Evolutionary conservation across 768 basidiomycete species (phyloP), one percentile per base, ranked within the genome.

Genomic region (Dendrothele bispora): DNA sequence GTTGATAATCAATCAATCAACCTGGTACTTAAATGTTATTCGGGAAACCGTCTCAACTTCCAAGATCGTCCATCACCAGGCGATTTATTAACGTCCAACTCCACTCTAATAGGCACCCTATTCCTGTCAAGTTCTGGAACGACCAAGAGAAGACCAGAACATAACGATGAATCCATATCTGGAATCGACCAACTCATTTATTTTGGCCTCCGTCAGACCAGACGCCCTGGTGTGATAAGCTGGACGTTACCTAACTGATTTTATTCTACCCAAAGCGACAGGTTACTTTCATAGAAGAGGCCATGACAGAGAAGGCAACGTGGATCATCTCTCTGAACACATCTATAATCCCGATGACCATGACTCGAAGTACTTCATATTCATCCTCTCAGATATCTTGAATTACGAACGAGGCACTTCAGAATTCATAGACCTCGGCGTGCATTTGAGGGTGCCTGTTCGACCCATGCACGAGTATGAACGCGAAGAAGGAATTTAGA

Each of bases 401-500:
- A 70, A 89, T 38, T 88, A 84, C 57, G 82, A 89, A 69, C 78
- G 0, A 63, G 58, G 4, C 69, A 73, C 22, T 10, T 70, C 73
- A 15, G 68, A 73, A 35, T 60, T 84, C 53, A 65, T 83, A 0
- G 69, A 77, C 2, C 69, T 84, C 5, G 68, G 67, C 25, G 69
- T 7, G 55, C 68, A 15, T 69, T 83, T 37, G 75, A 78, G 49
- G 86, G 75, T 4, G 80, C 53, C 62, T n/a, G 78, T 80, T 1
- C 55, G 61, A 10, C 69, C 82, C 0, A 66, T 67, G 27, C 75
- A 73, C 37, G 67, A 69, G 14, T 68, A 73, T 32, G 82, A 84
- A 4, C 85, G 86, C 45, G 84, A 85, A 43, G 80, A 75, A 18
- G 84, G 76, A n/a, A n/a, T n/a, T n/a, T n/a, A n/a, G n/a, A n/a